Evolutionary conservation across 805 yeast genomes (phyloP).

Genomic region (Ogataea siamensis): DNA sequence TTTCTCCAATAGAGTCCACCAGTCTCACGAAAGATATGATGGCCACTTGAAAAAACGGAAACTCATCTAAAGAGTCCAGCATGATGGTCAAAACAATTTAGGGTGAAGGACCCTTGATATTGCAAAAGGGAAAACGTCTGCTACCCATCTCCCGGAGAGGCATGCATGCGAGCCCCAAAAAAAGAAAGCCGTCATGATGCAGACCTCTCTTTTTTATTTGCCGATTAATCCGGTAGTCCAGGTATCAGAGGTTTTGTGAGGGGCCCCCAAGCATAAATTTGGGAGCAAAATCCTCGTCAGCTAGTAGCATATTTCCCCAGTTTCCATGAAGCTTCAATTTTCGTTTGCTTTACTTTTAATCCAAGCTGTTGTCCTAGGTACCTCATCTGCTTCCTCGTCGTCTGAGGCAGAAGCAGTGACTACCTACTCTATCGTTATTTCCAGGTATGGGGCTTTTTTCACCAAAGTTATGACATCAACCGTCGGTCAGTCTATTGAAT

Average conservation of each 20-base stretch:
- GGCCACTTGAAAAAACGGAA: conserved; percentile 10
- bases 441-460: conserved; percentile 4
- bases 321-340: no score
- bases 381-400: conserved; percentile 2
- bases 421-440: conserved; percentile 4
- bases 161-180: not conserved
- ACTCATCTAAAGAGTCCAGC: conserved; percentile 18
- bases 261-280: no score
- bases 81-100: not conserved
- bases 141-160: not conserved
- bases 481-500: not conserved
- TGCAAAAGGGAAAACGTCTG: no score
- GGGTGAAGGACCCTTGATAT: not conserved
- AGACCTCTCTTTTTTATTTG: no score
- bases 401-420: not conserved
- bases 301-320: no score
- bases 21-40: conserved; percentile 32
- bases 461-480: conserved; percentile 1
- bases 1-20: conserved; percentile 43
- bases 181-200: not conserved
- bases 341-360: no score
- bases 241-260: not conserved
- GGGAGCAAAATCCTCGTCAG: no score
- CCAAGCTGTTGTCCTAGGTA: no score
- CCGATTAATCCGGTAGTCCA: conserved; percentile 1